These are phyloP conservation scores for Lignosus rhinocerotis DNA, from an alignment of 1,284 basidiomycete genomes.

Conservation along the genomic window DNA sequence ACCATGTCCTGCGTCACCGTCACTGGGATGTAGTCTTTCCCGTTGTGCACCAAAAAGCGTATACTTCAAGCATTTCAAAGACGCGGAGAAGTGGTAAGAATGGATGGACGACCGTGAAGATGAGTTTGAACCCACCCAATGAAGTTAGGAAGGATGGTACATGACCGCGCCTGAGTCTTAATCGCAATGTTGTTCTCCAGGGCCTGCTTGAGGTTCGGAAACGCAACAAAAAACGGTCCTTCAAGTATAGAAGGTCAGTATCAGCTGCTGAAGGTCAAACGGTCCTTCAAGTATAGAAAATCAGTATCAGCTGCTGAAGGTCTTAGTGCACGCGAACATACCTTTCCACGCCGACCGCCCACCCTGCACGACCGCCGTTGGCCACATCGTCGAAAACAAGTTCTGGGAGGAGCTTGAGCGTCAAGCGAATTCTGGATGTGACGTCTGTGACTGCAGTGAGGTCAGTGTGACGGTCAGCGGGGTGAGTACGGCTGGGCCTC, in stretches of 20 bases:
- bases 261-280: conserved; percentile 40
- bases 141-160: conserved; percentile 94
- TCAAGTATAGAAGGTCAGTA: neutral
- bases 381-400: conserved; percentile 27
- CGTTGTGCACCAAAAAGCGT: conserved; percentile 93
- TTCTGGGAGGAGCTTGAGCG: conserved; percentile 3
- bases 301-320: no score
- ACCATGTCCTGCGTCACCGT: conserved; percentile 96
- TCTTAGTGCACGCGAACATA: conserved; percentile 15
- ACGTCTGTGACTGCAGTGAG: conserved; percentile 9
- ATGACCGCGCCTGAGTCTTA: conserved; percentile 86
- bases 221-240: conserved; percentile 96
- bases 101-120: no score
- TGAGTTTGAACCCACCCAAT: conserved; percentile 67
- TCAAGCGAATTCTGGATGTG: neutral
- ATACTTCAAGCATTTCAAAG: conserved; percentile 45
- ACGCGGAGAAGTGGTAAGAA: neutral
- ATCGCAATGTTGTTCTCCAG: conserved; percentile 85
- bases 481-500: neutral
- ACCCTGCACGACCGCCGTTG: conserved; percentile 34
- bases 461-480: conserved; percentile 9
- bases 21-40: conserved; percentile 88
- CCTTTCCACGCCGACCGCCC: conserved; percentile 46
- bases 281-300: conserved; percentile 61
- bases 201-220: conserved; percentile 87